Evolutionary conservation across 305 asterid species (phyloP), one percentile per base, ranked within the genome.

Genomic region (Solanum hybrid): DNA sequence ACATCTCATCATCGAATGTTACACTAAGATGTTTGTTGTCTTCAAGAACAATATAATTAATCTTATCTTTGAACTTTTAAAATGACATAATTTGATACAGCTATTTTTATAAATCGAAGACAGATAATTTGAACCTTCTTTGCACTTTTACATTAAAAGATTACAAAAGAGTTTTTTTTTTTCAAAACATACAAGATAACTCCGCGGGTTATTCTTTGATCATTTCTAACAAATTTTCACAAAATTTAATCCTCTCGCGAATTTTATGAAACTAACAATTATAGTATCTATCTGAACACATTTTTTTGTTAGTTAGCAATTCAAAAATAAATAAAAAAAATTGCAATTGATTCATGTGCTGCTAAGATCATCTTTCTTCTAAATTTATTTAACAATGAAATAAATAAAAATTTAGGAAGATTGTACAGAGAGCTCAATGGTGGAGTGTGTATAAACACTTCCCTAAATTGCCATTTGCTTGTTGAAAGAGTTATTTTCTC

Each of bases 351-450:
- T 79, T 79, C 31, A n/a, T n/a, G 18, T 36, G 85, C 85, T 79
- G 51, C 14, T 36, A 22, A 35, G 57, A 79, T 36, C 2, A 79
- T 79, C 57, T n/a, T 36, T 36, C 85, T 79, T 35, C 57, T n/a
- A 36, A 20, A 22, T 79, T 79, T 36, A 79, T 79, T 79, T 77
- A 36, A 79, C 61, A 79, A 36, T n/a, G 42, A 29, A 29, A 29
- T 29, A 29, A 29, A 29, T 29, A 73, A 31, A 85, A 85, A 57
- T 85, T 51, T 20, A 61, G 76, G 22, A 57, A 85, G 76, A 85
- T 85, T 31, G 46, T 85, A 85, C 74, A 85, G 88, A 85, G 46
- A 51, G 88, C 88, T 85, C 76, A 57, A 84, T 84, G 42, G 87
- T 51, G 88, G 29, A 51, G 29, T 51, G 75, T 29, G 20, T 7